These are phyloP conservation scores for Parietaria judaica DNA, from an alignment of 306 rosid species.

Conservation along the genomic window DNA sequence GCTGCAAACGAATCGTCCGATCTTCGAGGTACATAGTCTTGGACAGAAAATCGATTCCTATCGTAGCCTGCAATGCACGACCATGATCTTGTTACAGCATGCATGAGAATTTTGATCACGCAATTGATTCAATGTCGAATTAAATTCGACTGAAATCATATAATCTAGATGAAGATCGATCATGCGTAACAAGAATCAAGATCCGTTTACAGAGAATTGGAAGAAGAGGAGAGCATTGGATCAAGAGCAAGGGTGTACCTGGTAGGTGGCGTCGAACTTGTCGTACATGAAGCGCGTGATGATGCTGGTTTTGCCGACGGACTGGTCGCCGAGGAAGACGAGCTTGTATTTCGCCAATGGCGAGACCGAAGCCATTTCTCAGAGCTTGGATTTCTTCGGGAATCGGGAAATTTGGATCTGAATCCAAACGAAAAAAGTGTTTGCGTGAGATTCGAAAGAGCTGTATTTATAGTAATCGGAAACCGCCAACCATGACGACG, in stretches of 20 bases:
- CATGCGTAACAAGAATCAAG: background rate
- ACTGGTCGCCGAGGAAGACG: conserved; percentile 87
- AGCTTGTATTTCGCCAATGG: conserved; percentile 94
- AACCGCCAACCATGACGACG: conserved; percentile 58
- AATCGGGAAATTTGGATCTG: conserved; percentile 31
- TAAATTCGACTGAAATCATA: too few relatives aligned
- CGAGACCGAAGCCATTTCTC: conserved; percentile 74
- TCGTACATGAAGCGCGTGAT: conserved; percentile 98
- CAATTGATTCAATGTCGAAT: background rate
- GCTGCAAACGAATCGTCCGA: conserved; percentile 98
- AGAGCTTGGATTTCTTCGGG: background rate
- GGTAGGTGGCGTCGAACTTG: conserved; percentile 88
- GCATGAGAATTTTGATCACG: background rate
- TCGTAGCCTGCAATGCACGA: conserved; percentile 69
- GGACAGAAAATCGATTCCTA: conserved; percentile 92
- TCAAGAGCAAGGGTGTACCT: conserved; percentile 27
- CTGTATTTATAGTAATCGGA: background rate
- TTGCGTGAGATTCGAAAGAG: background rate
- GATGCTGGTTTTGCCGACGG: conserved; percentile 91
- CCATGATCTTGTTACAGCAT: conserved; percentile 8
- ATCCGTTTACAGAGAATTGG: background rate
- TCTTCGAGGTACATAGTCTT: conserved; percentile 99
- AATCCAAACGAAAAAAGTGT: conserved; percentile 22
- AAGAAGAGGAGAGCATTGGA: background rate
- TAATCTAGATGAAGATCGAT: background rate